Evolutionary conservation across 305 asterid genomes (phyloP).

Genomic region (Fraxinus sp.): DNA sequence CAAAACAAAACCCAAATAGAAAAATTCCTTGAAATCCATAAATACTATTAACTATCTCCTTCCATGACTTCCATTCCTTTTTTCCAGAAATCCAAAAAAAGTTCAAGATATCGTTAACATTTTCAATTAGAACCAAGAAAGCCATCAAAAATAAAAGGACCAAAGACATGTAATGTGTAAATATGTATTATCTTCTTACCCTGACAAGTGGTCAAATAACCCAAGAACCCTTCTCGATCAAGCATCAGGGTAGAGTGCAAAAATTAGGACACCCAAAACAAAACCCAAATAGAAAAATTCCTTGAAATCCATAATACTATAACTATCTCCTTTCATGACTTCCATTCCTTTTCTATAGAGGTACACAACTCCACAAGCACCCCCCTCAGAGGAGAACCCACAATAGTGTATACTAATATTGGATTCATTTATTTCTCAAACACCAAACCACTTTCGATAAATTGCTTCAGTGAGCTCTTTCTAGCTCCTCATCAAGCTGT

Average conservation of each 20-base stretch:
- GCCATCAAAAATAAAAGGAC: background rate
- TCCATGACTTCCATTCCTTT: background rate
- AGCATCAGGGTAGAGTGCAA: background rate
- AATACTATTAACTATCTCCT: background rate
- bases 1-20: background rate
- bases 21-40: background rate
- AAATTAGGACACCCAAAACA: background rate
- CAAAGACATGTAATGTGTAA: background rate
- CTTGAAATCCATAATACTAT: background rate
- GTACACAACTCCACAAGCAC: background rate
- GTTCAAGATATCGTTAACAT: too few relatives aligned
- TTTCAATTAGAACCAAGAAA: too few relatives aligned
- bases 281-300: background rate
- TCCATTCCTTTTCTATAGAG: background rate
- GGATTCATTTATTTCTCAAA: background rate
- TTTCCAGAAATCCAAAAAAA: background rate
- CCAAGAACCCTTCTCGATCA: background rate
- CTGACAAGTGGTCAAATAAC: background rate
- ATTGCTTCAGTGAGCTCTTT: background rate
- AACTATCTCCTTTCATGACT: background rate
- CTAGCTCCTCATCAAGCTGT: background rate
- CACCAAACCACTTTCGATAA: background rate
- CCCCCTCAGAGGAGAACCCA: background rate
- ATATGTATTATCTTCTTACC: background rate
- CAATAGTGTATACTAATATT: background rate